Conservation (phyloP, 2,329 filamentous ascomycete genomes). For the Pezicula neosporulosa region DNA sequence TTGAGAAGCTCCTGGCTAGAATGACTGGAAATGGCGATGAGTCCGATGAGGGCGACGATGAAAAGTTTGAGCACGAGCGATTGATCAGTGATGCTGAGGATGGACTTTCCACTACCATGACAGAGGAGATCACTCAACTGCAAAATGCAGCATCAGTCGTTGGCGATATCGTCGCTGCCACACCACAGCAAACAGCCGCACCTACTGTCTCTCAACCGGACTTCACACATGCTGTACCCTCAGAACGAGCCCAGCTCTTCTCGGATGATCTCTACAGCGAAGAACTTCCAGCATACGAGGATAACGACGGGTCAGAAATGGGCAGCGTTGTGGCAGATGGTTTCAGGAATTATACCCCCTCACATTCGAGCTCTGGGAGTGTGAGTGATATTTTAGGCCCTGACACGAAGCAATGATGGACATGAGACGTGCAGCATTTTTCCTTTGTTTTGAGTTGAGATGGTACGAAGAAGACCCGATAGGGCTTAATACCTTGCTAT, state of each 20-base stretch:
- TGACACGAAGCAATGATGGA: constrained; percentile 17
- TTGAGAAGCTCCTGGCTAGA: constrained; percentile 10
- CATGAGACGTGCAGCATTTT: too few species aligned
- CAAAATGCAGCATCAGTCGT: constrained; percentile 18
- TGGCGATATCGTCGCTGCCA: constrained; percentile 18
- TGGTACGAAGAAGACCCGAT: not conserved
- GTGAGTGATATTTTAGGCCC: constrained; percentile 22
- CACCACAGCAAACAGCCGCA: not conserved
- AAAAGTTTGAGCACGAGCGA: constrained; percentile 12
- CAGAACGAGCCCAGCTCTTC: not conserved
- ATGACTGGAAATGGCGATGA: constrained; percentile 9
- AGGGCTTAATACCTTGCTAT: too few species aligned
- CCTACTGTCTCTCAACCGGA: not conserved
- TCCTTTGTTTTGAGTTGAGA: not conserved
- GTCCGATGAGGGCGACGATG: constrained; percentile 13
- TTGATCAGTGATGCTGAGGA: constrained; percentile 17
- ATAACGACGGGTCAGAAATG: constrained; percentile 18
- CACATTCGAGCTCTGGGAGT: constrained; percentile 14
- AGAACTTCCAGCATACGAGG: constrained; percentile 23
- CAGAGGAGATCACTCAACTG: constrained; percentile 18
- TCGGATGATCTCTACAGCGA: constrained; percentile 8
- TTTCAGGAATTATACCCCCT: constrained; percentile 20
- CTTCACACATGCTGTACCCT: not conserved
- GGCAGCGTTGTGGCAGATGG: constrained; percentile 22
- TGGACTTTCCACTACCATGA: constrained; percentile 17